These are phyloP conservation scores for Phytomonas sp. DNA, from an alignment of 208 protist genomes.

Conservation along the genomic window DNA sequence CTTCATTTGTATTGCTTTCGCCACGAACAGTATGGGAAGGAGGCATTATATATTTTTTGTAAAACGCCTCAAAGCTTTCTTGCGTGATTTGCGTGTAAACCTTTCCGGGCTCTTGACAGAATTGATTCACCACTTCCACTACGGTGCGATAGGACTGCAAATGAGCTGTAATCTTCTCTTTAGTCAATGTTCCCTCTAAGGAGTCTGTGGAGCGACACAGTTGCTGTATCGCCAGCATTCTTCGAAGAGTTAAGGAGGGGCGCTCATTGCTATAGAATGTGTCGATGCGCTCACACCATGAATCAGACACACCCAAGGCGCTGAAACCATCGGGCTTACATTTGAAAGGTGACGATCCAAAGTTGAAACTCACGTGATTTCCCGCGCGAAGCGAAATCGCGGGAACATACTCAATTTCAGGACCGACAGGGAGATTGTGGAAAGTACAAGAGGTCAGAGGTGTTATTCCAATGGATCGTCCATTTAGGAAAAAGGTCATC, in stretches of 20 bases:
- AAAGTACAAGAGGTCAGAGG: slow-evolving; percentile 29
- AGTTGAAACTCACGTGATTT: slow-evolving; percentile 82
- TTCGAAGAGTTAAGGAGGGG: slow-evolving; percentile 33
- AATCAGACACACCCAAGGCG: slow-evolving; percentile 83
- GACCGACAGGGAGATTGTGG: slow-evolving; percentile 21
- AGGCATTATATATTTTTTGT: slow-evolving; percentile 10
- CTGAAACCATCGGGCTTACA: slow-evolving; percentile 85
- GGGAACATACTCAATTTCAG: slow-evolving; percentile 44
- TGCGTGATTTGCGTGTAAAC: slow-evolving; percentile 45
- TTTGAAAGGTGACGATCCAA: slow-evolving; percentile 78
- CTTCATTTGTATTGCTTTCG: neutral
- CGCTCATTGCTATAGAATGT: slow-evolving; percentile 75
- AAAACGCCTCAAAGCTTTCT: slow-evolving; percentile 13
- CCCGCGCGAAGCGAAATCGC: slow-evolving; percentile 78
- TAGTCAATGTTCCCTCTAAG: neutral
- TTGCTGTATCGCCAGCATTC: slow-evolving; percentile 36
- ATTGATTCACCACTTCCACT: slow-evolving; percentile 41
- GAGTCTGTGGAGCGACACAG: slow-evolving; percentile 30
- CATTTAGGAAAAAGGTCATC: slow-evolving; percentile 82
- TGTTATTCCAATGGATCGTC: slow-evolving; percentile 15
- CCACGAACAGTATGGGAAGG: slow-evolving; percentile 10
- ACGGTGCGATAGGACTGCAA: slow-evolving; percentile 24
- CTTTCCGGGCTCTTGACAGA: slow-evolving; percentile 37
- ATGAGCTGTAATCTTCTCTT: slow-evolving; percentile 1
- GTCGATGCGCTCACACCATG: slow-evolving; percentile 88